These are phyloP conservation scores for Penicillium cinerascens DNA, from an alignment of 495 filamentous ascomycete species.

Conservation along the genomic window DNA sequence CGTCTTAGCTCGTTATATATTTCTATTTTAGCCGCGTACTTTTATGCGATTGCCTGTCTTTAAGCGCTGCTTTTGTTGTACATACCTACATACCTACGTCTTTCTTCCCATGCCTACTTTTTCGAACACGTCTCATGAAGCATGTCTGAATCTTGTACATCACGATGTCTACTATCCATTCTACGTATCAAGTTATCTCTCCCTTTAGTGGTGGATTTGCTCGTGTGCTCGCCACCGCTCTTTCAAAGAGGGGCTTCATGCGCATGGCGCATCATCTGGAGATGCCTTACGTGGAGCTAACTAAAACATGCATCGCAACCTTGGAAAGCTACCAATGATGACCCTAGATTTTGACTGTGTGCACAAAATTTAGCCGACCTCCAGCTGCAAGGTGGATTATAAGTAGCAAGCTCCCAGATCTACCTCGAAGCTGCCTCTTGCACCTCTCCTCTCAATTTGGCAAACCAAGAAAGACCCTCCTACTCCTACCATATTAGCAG, in stretches of 20 bases:
- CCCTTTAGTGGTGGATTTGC: not conserved
- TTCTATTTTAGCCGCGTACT: not conserved
- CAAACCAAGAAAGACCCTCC: not conserved
- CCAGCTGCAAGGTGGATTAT: not conserved
- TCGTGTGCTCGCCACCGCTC: not conserved
- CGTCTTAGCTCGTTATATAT: slow-evolving; percentile 1
- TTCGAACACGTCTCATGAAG: not conserved
- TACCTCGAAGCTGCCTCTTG: not conserved
- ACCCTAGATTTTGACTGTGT: not conserved
- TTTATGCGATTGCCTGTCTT: not conserved
- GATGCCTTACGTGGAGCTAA: not conserved
- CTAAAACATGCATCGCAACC: not conserved
- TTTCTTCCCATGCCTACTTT: not conserved
- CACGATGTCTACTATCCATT: not conserved
- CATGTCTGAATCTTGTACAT: not conserved
- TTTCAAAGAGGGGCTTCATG: not conserved
- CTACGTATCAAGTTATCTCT: not conserved
- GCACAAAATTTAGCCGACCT: not conserved
- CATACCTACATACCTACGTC: not conserved
- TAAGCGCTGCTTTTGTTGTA: not conserved
- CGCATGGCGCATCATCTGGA: not conserved
- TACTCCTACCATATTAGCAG: not conserved
- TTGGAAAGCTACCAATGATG: not conserved
- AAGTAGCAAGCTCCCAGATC: not conserved
- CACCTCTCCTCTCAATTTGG: no score